Percentiles rank a stretch among this genome's conserved stretches.
phyloP scores from a whole-genome alignment of 495 filamentous ascomycete species.

The Podospora pseudopauciseta region DNA sequence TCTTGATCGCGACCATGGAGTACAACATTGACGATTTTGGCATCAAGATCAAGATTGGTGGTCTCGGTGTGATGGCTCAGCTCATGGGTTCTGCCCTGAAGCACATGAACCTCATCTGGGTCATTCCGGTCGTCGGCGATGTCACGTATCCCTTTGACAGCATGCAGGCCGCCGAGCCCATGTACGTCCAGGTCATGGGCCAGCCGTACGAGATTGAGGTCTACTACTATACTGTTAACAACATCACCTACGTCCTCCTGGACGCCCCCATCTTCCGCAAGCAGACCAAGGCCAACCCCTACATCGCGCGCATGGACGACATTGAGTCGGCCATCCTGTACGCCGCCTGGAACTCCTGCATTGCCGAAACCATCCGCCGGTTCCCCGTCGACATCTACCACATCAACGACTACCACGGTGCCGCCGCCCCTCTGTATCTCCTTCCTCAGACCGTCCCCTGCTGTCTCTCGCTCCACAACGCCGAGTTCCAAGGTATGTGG shows the following conservation, averaged over 20 bases:
- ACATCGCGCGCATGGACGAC: slow-evolving; percentile 72
- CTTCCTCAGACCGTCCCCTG: slow-evolving; percentile 60
- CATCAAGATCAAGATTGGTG: slow-evolving; percentile 73
- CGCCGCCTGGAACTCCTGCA: slow-evolving; percentile 71
- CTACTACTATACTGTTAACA: slow-evolving; percentile 61
- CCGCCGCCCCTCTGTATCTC: slow-evolving; percentile 66
- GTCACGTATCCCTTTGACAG: slow-evolving; percentile 60
- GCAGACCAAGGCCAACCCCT: slow-evolving; percentile 63
- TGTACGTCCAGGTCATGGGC: slow-evolving; percentile 63
- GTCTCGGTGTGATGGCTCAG: slow-evolving; percentile 67
- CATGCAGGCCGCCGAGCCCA: slow-evolving; percentile 54
- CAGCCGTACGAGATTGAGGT: slow-evolving; percentile 61
- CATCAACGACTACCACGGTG: slow-evolving; percentile 79
- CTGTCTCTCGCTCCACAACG: slow-evolving; percentile 53
- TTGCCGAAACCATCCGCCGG: slow-evolving; percentile 57
- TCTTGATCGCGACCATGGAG: slow-evolving; percentile 69
- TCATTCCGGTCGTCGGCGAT: slow-evolving; percentile 70
- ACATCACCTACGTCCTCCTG: slow-evolving; percentile 70
- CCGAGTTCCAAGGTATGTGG: slow-evolving; percentile 73
- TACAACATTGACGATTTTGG: slow-evolving; percentile 70
- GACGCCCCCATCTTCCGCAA: slow-evolving; percentile 69
- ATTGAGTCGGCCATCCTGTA: slow-evolving; percentile 70
- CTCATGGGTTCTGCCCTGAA: slow-evolving; percentile 67
- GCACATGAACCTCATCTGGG: slow-evolving; percentile 69
- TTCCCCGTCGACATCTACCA: slow-evolving; percentile 71